These are phyloP conservation scores for Populus nigra DNA, from an alignment of 345 rosid species.

Conservation along the genomic window DNA sequence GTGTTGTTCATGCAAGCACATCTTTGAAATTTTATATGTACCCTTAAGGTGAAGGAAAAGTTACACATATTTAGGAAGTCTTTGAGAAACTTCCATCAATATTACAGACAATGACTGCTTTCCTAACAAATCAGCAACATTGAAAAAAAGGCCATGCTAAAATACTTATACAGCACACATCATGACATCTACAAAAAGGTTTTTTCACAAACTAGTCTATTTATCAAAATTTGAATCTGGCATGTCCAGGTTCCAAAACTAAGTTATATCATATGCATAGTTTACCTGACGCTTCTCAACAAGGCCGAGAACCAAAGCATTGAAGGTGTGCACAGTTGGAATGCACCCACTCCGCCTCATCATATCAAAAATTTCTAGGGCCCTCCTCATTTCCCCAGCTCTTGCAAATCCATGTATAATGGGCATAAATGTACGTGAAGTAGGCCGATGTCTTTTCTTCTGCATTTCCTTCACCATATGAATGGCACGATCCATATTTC, in stretches of 20 bases:
- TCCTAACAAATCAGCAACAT: neutral
- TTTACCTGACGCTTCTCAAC: conserved; percentile 87
- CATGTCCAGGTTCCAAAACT: neutral
- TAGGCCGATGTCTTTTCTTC: conserved; percentile 74
- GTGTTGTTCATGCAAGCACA: neutral
- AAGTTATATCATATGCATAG: neutral
- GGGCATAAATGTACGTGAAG: conserved; percentile 86
- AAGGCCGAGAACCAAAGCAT: conserved; percentile 84
- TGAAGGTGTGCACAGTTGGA: conserved; percentile 88
- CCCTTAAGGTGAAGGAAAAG: neutral
- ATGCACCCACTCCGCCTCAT: conserved; percentile 93
- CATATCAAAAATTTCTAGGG: conserved; percentile 75
- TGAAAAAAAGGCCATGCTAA: neutral
- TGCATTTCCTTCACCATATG: conserved; percentile 82
- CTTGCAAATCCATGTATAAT: conserved; percentile 81
- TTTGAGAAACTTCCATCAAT: neutral
- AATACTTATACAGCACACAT: neutral
- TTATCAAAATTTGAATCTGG: neutral
- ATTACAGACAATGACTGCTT: neutral
- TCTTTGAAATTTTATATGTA: neutral
- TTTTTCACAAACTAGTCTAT: neutral
- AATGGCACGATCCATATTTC: conserved; percentile 91
- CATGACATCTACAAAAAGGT: neutral
- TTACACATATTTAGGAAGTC: neutral
- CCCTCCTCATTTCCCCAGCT: conserved; percentile 77